Percentiles rank a stretch among this genome's conserved stretches.
These are phyloP conservation scores for Diacronema lutheri DNA, from an alignment of 78 protist genomes.

Conservation along the genomic window DNA sequence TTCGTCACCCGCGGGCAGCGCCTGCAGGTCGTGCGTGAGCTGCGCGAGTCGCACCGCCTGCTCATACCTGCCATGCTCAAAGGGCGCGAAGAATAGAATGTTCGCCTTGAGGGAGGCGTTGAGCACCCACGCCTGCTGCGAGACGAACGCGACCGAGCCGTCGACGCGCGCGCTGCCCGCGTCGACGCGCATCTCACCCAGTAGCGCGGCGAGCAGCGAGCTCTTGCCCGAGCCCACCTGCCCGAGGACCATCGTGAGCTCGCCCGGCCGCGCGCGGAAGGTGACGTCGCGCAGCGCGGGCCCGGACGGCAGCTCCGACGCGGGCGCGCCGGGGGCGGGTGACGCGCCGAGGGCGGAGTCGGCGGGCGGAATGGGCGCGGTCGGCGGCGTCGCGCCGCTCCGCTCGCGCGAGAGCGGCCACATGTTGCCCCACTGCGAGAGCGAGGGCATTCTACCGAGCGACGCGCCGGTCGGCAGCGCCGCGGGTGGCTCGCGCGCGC, in stretches of 20 bases:
- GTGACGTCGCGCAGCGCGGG: neutral
- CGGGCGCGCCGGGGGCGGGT: too few relatives aligned
- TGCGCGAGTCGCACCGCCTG: constrained; percentile 35
- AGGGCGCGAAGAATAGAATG: neutral
- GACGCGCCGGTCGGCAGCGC: too few relatives aligned
- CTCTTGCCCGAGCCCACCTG: constrained; percentile 75
- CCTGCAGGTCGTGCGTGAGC: constrained; percentile 37
- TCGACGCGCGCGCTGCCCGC: neutral
- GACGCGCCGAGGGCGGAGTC: too few relatives aligned
- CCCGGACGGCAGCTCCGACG: neutral
- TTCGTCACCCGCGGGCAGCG: constrained; percentile 57
- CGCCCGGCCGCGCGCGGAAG: neutral
- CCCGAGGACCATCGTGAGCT: constrained; percentile 53
- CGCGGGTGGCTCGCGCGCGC: too few relatives aligned
- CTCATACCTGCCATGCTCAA: constrained; percentile 20
- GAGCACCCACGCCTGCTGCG: constrained; percentile 79
- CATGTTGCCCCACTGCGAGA: too few relatives aligned
- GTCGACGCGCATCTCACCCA: constrained; percentile 54
- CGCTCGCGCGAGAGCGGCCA: too few relatives aligned
- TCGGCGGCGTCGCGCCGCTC: too few relatives aligned
- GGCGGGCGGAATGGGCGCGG: too few relatives aligned
- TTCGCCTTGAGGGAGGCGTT: constrained; percentile 5
- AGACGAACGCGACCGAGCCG: constrained; percentile 65
- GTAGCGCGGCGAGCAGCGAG: constrained; percentile 61
- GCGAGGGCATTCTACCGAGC: too few relatives aligned